Evolutionary conservation across 1,284 basidiomycete genomes (phyloP), one percentile per base, ranked within the genome.

Genomic region (Kwoniella shivajii): DNA sequence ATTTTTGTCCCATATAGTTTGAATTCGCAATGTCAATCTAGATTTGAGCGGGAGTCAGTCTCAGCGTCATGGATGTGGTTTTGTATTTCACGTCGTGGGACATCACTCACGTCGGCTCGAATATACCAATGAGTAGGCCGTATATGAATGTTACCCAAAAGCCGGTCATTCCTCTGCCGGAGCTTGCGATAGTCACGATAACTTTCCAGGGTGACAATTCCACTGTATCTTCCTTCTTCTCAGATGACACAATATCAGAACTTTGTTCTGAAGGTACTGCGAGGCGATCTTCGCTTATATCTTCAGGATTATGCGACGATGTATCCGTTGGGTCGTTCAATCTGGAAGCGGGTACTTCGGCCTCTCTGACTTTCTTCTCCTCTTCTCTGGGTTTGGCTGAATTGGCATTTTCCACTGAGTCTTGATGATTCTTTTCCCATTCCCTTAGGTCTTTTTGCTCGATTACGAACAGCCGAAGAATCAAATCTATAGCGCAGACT

Each of bases 1-100:
- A 61, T 83, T 70, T 54, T 87, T 82, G n/a, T 78, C 67, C 84
- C 86, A 91, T 0, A 84, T 70, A 3, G 71, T 69, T 62, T 86
- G 82, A 33, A 89, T 73, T 63, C 86, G 85, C 11, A 90, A 73
- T 0, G 88, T 85, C 24, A 90, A 76, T 1, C 86, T 82, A 54
- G 18, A 10, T 18, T 6, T 38, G 16, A 27, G 38, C 10, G 16
- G 34, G 34, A 10, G 29, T 44, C 31, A 16, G 48, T 9, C 37
- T 20, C 20, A 49, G 14, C 26, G 13, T 30, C 11, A 27, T 13
- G 26, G 31, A 13, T 14, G 22, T 33, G 20, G 10, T 14, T 13
- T 33, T 6, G 46, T 37, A 13, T 20, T 26, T 24, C n/a, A 47
- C 38, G 22, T 39, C 33, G n/a, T 16, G n/a, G 22, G 37, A 37